A percentile compares a stretch with the other conserved stretches of the same genome.
Evolutionary conservation across 371 early-diverging fungal species (phyloP).

Genomic region (Zychaea mexicana): DNA sequence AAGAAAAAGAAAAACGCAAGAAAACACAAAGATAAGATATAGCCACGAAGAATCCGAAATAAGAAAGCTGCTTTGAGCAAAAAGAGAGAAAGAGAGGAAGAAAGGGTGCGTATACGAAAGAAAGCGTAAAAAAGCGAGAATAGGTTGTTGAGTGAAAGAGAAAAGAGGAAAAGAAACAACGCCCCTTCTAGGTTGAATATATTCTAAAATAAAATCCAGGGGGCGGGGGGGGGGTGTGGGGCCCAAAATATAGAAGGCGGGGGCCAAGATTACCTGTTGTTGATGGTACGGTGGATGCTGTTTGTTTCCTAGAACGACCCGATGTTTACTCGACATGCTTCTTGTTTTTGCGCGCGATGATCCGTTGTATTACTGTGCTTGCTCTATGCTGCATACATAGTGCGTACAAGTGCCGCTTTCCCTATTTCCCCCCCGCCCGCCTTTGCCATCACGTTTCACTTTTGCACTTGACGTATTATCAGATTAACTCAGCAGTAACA

Average conservation of each 20-base stretch:
- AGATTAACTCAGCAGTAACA: no score
- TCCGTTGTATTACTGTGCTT: no score
- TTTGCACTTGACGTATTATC: no score
- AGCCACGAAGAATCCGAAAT: constrained; percentile 9
- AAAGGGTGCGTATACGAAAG: constrained; percentile 7
- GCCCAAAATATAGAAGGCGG: no score
- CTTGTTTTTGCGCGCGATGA: no score
- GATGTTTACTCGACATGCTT: no score
- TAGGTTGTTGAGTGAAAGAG: constrained; percentile 10
- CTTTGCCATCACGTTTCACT: no score
- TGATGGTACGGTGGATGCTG: neutral
- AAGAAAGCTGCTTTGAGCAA: neutral
- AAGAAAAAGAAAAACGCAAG: constrained; percentile 7
- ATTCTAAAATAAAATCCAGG: constrained; percentile 12
- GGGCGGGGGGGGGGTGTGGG: no score
- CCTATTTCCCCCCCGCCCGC: no score
- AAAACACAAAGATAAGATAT: constrained; percentile 2
- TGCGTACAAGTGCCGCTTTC: no score
- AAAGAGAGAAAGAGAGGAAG: constrained; percentile 8
- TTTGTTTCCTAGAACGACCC: no score
- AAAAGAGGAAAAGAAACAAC: neutral
- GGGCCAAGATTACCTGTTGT: neutral
- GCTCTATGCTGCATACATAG: no score
- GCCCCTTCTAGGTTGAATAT: neutral
- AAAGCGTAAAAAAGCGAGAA: constrained; percentile 1